phyloP scores from a whole-genome alignment of 768 basidiomycete genomes.

The Collybia mongolica region DNA sequence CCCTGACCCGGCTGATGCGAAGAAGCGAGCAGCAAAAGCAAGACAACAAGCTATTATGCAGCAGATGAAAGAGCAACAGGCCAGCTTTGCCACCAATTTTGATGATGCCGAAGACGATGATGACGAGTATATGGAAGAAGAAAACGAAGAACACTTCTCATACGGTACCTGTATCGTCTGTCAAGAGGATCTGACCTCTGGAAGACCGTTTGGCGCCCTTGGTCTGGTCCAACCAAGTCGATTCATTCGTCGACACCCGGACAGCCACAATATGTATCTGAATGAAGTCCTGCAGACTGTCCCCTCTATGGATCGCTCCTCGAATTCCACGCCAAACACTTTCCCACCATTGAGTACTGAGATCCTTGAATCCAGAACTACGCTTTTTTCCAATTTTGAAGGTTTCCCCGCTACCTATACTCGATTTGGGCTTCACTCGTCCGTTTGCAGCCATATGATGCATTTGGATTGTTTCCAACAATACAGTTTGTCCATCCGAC shows the following conservation, averaged over 20 bases:
- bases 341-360: conserved; percentile 57
- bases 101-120: conserved; percentile 71
- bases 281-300: conserved; percentile 70
- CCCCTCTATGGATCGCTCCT: conserved; percentile 61
- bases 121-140: conserved; percentile 61
- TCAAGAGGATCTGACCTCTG: conserved; percentile 83
- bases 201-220: conserved; percentile 79
- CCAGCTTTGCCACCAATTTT: conserved; percentile 78
- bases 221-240: conserved; percentile 88
- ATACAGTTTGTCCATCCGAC: conserved; percentile 83
- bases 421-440: conserved; percentile 82
- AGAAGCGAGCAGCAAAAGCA: conserved; percentile 83
- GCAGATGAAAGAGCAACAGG: conserved; percentile 93
- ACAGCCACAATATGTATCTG: conserved; percentile 60
- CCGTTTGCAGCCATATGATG: conserved; percentile 96
- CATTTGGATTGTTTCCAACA: conserved; percentile 92
- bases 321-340: conserved; percentile 21
- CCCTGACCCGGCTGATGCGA: conserved; percentile 61
- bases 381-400: conserved; percentile 56
- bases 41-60: conserved; percentile 94
- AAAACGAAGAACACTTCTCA: conserved; percentile 48
- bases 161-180: conserved; percentile 98
- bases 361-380: conserved; percentile 41
- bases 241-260: conserved; percentile 75
- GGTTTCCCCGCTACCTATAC: conserved; percentile 71